phyloP scores from a whole-genome alignment of 768 basidiomycete species.

The Leccinum fibrillosum region DNA sequence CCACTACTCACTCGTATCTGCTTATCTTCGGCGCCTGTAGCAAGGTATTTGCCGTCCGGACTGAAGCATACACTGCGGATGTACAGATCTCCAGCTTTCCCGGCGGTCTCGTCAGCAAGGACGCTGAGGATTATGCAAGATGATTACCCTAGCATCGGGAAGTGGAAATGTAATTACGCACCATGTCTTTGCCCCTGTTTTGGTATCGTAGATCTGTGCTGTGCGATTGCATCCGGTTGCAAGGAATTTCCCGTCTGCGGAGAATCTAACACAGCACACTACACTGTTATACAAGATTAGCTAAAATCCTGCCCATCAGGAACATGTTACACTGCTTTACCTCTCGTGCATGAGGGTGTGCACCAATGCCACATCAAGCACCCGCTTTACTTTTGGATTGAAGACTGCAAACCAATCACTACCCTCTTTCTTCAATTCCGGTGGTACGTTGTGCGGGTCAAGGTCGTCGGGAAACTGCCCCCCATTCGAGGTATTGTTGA shows the following conservation, averaged over 20 bases:
- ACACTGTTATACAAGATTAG: conserved; percentile 43
- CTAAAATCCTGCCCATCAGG: not conserved
- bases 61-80: conserved; percentile 83
- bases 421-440: conserved; percentile 55
- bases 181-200: conserved; percentile 84
- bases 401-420: conserved; percentile 88
- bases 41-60: conserved; percentile 67
- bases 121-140: conserved; percentile 44
- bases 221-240: conserved; percentile 97
- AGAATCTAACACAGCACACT: conserved; percentile 91
- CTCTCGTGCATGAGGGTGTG: conserved; percentile 92
- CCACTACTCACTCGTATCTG: conserved; percentile 70
- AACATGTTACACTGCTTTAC: conserved; percentile 37
- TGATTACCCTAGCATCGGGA: conserved; percentile 4
- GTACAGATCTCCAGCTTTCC: conserved; percentile 79
- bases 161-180: conserved; percentile 34
- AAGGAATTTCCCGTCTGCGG: conserved; percentile 87
- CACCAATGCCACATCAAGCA: conserved; percentile 74
- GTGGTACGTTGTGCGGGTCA: conserved; percentile 32
- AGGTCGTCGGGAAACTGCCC: conserved; percentile 35
- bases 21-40: conserved; percentile 87
- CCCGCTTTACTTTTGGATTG: conserved; percentile 75
- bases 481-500: conserved; percentile 27
- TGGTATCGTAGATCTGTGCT: conserved; percentile 92
- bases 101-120: conserved; percentile 71